Conservation (phyloP, 1,284 basidiomycete genomes). For the Microbotryum intermedium region DNA sequence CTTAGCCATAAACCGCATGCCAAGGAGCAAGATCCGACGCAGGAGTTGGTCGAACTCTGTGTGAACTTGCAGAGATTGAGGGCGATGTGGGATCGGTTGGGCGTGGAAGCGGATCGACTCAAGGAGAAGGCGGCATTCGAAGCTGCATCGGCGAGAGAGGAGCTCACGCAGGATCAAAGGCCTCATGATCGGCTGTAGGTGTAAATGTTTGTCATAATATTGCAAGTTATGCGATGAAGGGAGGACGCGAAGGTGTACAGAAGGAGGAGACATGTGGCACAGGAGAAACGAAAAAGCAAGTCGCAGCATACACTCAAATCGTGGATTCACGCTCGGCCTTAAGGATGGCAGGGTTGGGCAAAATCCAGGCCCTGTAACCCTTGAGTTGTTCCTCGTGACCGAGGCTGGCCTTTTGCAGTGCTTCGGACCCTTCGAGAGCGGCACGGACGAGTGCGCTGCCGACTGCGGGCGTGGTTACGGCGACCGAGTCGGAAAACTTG, state of each 20-base stretch:
- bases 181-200: too few relatives aligned
- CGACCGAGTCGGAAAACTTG: conserved; percentile 40
- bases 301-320: too few relatives aligned
- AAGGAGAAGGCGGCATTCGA: too few relatives aligned
- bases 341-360: conserved; percentile 9
- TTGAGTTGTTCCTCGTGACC: conserved; percentile 5
- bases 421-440: neutral
- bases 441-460: conserved; percentile 27
- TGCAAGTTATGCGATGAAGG: too few relatives aligned
- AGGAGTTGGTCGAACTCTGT: conserved; percentile 3
- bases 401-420: neutral
- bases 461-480: conserved; percentile 42
- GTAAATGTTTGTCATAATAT: too few relatives aligned
- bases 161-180: too few relatives aligned
- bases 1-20: conserved; percentile 19
- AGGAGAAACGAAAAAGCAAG: too few relatives aligned
- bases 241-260: too few relatives aligned
- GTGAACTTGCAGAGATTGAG: neutral
- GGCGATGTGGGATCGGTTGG: neutral
- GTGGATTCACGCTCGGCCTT: too few relatives aligned
- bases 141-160: too few relatives aligned
- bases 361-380: neutral
- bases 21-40: neutral
- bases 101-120: too few relatives aligned
- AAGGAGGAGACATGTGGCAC: too few relatives aligned